phyloP scores from a whole-genome alignment of 768 basidiomycete genomes.

The Ramaria sp. region DNA sequence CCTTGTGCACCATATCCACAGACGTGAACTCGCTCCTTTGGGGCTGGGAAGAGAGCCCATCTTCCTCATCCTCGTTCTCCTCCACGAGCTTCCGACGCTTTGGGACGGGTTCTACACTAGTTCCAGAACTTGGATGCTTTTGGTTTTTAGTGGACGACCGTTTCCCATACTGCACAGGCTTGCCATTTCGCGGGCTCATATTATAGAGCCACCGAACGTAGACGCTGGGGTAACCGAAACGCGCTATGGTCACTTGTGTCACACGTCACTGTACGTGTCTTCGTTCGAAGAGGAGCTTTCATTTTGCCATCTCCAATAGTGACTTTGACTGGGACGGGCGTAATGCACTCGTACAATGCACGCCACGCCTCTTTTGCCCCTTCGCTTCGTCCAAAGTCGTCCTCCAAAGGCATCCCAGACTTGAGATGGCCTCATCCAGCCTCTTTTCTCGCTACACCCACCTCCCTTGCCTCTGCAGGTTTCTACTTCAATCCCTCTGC shows the following conservation, averaged over 20 bases:
- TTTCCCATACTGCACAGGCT: not conserved
- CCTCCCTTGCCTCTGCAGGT: constrained; percentile 75
- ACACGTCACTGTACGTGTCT: not conserved
- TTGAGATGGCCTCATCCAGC: constrained; percentile 62
- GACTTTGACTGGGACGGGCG: not conserved
- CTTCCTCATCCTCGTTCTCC: not conserved
- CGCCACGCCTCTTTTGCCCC: constrained; percentile 64
- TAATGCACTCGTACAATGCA: constrained; percentile 43
- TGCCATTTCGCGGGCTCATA: not conserved
- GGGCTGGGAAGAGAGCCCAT: not conserved
- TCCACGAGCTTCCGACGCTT: constrained; percentile 2
- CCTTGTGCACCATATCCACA: not conserved
- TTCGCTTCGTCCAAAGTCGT: constrained; percentile 42
- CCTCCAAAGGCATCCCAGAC: constrained; percentile 30
- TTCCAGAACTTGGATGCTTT: not conserved
- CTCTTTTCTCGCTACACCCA: constrained; percentile 56
- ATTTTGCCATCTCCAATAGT: not conserved
- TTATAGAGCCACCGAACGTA: not conserved
- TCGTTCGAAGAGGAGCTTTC: not conserved
- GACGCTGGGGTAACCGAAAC: not conserved
- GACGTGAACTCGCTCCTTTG: not conserved
- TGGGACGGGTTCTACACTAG: not conserved
- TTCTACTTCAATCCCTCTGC: constrained; percentile 73
- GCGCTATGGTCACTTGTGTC: constrained; percentile 1
- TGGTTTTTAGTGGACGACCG: not conserved